Percentiles rank a stretch among this genome's conserved stretches.
Evolutionary conservation across 2,329 filamentous ascomycete species (phyloP).

Genomic region (Beauveria sp.): DNA sequence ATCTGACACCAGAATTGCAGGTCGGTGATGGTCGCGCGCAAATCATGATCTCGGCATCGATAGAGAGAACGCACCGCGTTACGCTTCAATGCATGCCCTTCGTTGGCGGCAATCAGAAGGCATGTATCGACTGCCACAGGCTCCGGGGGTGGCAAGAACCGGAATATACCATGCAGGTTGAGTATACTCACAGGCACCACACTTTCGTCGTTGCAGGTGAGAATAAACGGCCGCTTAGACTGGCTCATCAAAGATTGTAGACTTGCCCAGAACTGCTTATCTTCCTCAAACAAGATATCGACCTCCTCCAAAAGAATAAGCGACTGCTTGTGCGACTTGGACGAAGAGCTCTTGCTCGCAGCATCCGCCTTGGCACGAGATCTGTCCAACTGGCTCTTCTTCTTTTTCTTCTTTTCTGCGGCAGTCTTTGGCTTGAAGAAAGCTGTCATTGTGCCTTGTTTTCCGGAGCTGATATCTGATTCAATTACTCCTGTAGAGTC

Average conservation of each 20-base stretch:
- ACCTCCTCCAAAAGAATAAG: conserved; percentile 91
- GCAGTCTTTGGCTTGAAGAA: conserved; percentile 62
- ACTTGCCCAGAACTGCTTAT: conserved; percentile 89
- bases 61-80: conserved; percentile 64
- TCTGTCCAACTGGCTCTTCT: conserved; percentile 13
- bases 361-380: conserved; percentile 18
- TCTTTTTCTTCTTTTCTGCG: conserved; percentile 17
- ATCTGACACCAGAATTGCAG: conserved; percentile 97
- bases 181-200: conserved; percentile 67
- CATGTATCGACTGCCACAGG: conserved; percentile 72
- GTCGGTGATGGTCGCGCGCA: conserved; percentile 75
- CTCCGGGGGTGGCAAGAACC: conserved; percentile 58
- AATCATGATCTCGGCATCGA: conserved; percentile 57
- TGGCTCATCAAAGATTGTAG: conserved; percentile 69
- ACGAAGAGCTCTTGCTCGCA: conserved; percentile 22
- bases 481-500: conserved; percentile 25
- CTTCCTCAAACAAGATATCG: conserved; percentile 89
- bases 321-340: conserved; percentile 74
- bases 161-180: conserved; percentile 78
- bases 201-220: conserved; percentile 91
- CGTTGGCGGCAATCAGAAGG: conserved; percentile 73
- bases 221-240: conserved; percentile 85
- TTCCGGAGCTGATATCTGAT: conserved; percentile 54
- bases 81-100: conserved; percentile 73
- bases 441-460: conserved; percentile 70